phyloP scores from a whole-genome alignment of 345 rosid genomes.

The Salix koriyanagi region DNA sequence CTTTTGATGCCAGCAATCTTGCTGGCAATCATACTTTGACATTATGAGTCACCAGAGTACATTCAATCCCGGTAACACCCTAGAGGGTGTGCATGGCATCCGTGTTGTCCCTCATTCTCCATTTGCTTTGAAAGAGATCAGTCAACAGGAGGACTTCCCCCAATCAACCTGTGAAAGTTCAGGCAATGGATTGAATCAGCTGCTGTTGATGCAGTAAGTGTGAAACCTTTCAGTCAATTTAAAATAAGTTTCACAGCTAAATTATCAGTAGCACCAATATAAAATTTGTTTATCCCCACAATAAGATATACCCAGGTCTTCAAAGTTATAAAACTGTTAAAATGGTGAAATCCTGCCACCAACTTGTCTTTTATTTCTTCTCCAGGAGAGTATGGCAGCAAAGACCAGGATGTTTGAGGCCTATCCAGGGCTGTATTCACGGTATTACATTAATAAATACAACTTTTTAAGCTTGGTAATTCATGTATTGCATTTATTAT shows the following conservation, averaged over 20 bases:
- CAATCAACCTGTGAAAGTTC: conserved; percentile 39
- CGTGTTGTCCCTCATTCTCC: conserved; percentile 70
- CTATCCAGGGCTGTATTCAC: conserved; percentile 48
- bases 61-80: conserved; percentile 45
- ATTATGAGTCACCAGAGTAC: conserved; percentile 49
- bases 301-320: neutral
- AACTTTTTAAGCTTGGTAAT: neutral
- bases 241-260: neutral
- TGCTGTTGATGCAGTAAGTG: conserved; percentile 55
- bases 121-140: conserved; percentile 44
- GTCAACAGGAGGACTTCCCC: conserved; percentile 41
- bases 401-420: conserved; percentile 87
- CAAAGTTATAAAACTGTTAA: neutral
- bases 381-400: conserved; percentile 86
- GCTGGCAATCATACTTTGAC: conserved; percentile 38
- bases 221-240: conserved; percentile 3
- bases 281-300: neutral
- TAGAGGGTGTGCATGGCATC: conserved; percentile 73
- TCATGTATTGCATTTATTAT: neutral
- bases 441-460: conserved; percentile 39
- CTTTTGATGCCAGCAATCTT: conserved; percentile 36
- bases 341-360: neutral
- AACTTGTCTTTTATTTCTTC: conserved; percentile 12
- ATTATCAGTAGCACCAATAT: neutral
- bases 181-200: conserved; percentile 44